phyloP scores from a whole-genome alignment of 306 rosid genomes.

The Cercis canadensis region DNA sequence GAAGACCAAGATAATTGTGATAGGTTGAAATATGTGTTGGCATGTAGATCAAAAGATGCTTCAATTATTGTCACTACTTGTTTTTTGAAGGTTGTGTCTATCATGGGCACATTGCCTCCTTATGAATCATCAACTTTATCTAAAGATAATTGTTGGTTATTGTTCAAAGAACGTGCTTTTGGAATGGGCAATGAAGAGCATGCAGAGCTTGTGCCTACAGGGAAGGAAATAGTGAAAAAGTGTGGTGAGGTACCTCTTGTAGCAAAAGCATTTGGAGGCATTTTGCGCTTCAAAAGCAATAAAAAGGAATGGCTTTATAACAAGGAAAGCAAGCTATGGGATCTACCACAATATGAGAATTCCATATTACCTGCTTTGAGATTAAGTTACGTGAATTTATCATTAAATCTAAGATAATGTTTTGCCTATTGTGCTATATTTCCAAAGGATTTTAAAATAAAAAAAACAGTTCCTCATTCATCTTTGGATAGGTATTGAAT shows the following conservation, averaged over 20 bases:
- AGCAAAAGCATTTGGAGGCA: conserved; percentile 25
- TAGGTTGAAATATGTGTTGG: conserved; percentile 27
- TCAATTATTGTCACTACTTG: conserved; percentile 42
- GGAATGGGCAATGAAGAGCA: too few species aligned
- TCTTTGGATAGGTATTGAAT: conserved; percentile 36
- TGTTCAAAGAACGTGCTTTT: conserved; percentile 43
- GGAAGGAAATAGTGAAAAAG: conserved; percentile 3
- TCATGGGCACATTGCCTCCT: conserved; percentile 27
- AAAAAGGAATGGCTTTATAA: conserved; percentile 21
- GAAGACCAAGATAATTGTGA: conserved; percentile 42
- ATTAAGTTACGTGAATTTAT: conserved; percentile 27
- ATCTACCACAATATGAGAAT: conserved; percentile 18
- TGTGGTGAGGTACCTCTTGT: conserved; percentile 32
- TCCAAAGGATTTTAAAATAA: not conserved
- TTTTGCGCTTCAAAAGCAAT: conserved; percentile 1
- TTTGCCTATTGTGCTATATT: conserved; percentile 36
- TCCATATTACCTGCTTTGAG: conserved; percentile 29
- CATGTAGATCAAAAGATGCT: conserved; percentile 37
- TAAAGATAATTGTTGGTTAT: conserved; percentile 37
- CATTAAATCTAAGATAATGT: conserved; percentile 19
- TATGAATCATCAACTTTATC: conserved; percentile 26
- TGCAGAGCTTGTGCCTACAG: conserved; percentile 4
- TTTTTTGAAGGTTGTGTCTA: conserved; percentile 30
- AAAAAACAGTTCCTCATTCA: not conserved
- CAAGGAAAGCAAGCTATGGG: conserved; percentile 19